Evolutionary conservation across 164 flowering plant genomes (phyloP).

Genomic region (Pachysandra terminalis): DNA sequence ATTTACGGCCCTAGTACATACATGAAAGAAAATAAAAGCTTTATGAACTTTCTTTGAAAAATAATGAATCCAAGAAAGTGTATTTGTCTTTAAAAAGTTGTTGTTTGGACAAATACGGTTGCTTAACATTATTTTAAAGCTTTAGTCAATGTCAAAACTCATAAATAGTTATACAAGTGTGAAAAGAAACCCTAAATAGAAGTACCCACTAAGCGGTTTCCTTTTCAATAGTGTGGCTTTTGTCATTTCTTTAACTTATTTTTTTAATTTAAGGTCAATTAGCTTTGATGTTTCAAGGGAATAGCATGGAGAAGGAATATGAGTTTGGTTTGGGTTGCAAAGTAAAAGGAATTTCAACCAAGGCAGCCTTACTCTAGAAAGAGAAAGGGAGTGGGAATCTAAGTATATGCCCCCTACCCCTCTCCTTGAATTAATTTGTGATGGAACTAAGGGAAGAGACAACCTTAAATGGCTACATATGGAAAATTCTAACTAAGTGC

Average conservation of each 20-base stretch:
- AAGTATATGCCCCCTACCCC: background rate
- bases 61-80: too few relatives aligned
- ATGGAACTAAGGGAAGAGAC: constrained; percentile 7
- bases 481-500: constrained; percentile 13
- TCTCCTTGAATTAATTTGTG: background rate
- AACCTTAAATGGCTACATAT: constrained; percentile 5
- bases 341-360: constrained; percentile 23
- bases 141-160: background rate
- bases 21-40: too few relatives aligned
- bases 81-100: too few relatives aligned
- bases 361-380: background rate
- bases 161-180: background rate
- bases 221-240: constrained; percentile 2
- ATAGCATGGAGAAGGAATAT: constrained; percentile 7
- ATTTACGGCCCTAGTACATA: too few relatives aligned
- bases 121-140: too few relatives aligned
- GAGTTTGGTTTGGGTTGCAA: constrained; percentile 20
- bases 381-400: background rate
- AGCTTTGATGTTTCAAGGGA: constrained; percentile 12
- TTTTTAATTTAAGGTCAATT: constrained; percentile 9
- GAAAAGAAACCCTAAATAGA: constrained; percentile 5
- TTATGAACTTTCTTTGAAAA: too few relatives aligned
- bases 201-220: constrained; percentile 10
- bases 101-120: too few relatives aligned
- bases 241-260: too few relatives aligned